Evolutionary conservation across 257 asterid species (phyloP), one percentile per base, ranked within the genome.

Genomic region (Forsythia suspensa): DNA sequence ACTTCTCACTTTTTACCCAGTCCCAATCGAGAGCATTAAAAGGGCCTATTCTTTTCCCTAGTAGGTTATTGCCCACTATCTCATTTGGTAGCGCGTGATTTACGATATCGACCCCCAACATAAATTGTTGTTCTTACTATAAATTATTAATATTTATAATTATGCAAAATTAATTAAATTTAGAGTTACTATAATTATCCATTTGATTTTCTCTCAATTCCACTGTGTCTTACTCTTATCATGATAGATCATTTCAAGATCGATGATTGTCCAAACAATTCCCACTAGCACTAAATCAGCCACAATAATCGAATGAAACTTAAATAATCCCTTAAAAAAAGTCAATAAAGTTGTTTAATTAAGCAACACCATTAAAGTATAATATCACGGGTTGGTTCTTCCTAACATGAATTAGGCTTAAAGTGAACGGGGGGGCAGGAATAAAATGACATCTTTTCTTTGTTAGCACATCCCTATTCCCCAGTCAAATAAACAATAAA

Each of bases 281-380:
- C 70, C 70, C 70, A 63, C 70, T 29, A 29, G 18, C 70, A 10
- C 70, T 29, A 63, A 63, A 10, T 24, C 16, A 63, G n/a, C 40
- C 70, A 63, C 70, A 29, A 29, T 11, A 8, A 29, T 29, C 70
- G 40, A 63, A 63, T 63, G 29, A 63, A 57, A 57, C 44, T 21
- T 24, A 73, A 38, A 40, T 13, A 48, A 38, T 41, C 44, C 42
- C 40, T 57, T 37, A n/a, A 73, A 34, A 63, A 36, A 6, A 20
- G 82, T 43, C 65, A 73, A 80, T 3, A 77, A 77, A n/a, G 80
- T 46, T 57, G 76, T 78, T 79, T 69, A 73, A 82, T 79, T 76
- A 73, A 85, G 82, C 83, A 76, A 44, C 63, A 80, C 42, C 10
- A 20, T 24, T 75, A 75, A 81, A 79, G 59, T 79, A 84, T 76